A percentile compares a stretch with the other conserved stretches of the same genome.
Conservation (phyloP, 768 basidiomycete species). For the Tylopilus cervinicoccineus region DNA sequence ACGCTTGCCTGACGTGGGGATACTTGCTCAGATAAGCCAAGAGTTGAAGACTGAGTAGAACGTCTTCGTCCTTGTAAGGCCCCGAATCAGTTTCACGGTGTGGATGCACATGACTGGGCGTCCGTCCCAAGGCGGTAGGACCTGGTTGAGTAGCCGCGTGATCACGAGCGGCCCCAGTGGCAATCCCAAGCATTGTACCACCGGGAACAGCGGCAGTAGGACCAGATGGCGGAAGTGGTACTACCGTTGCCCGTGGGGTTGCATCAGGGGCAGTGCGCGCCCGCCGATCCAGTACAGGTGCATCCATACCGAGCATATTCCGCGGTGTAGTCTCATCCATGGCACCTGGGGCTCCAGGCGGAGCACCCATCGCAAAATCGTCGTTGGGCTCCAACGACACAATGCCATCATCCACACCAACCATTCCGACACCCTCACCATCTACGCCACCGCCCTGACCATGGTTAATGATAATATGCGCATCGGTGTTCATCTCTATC, state of each 20-base stretch:
- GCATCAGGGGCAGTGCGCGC: conserved; percentile 48
- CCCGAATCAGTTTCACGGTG: conserved; percentile 44
- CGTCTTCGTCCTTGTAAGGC: conserved; percentile 92
- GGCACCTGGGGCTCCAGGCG: conserved; percentile 87
- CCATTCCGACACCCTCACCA: conserved; percentile 38
- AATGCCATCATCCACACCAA: conserved; percentile 69
- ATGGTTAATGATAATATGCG: conserved; percentile 51
- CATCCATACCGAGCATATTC: conserved; percentile 26
- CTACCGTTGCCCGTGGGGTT: conserved; percentile 60
- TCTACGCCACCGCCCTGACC: conserved; percentile 38
- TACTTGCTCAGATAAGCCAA: conserved; percentile 97
- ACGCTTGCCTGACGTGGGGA: conserved; percentile 93
- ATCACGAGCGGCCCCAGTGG: conserved; percentile 16
- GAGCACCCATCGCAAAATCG: conserved; percentile 86
- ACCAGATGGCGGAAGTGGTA: conserved; percentile 45
- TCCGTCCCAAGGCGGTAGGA: conserved; percentile 18
- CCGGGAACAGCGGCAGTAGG: conserved; percentile 9
- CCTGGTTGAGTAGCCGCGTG: conserved; percentile 8
- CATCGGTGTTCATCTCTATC: conserved; percentile 42
- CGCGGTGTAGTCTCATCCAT: conserved; percentile 37
- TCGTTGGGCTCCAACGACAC: conserved; percentile 79
- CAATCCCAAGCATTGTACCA: conserved; percentile 14
- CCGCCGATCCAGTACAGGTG: conserved; percentile 28
- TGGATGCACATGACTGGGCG: conserved; percentile 35
- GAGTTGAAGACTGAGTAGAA: conserved; percentile 84